Evolutionary conservation across 2,329 filamentous ascomycete species (phyloP).

Genomic region (Pestalotiopsis sp.): DNA sequence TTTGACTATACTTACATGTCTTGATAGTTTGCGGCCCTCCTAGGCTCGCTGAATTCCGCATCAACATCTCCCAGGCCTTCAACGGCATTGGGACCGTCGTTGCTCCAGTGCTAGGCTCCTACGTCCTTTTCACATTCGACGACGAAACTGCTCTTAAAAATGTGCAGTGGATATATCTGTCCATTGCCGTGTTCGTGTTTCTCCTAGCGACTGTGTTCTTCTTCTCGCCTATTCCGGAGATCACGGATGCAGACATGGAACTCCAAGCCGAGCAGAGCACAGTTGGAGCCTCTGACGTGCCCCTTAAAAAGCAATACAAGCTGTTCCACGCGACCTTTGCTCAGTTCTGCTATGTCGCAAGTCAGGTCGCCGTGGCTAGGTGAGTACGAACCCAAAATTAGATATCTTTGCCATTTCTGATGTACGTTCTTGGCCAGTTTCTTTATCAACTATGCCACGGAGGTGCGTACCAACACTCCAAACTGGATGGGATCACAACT

Average conservation of each 20-base stretch:
- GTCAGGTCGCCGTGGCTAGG: constrained; percentile 53
- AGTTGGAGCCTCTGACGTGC: constrained; percentile 45
- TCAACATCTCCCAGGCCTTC: constrained; percentile 61
- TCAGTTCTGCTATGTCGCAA: constrained; percentile 66
- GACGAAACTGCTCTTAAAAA: constrained; percentile 52
- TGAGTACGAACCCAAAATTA: constrained; percentile 49
- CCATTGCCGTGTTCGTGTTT: constrained; percentile 62
- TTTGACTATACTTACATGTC: too few species aligned
- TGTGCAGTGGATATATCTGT: constrained; percentile 67
- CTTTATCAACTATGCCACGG: background rate
- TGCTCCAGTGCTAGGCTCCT: constrained; percentile 59
- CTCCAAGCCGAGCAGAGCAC: constrained; percentile 45
- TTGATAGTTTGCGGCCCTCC: constrained; percentile 46
- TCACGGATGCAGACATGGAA: constrained; percentile 65
- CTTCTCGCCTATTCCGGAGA: constrained; percentile 50
- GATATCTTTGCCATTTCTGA: constrained; percentile 42
- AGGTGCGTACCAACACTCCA: background rate
- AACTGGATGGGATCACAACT: constrained; percentile 42
- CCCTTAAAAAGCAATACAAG: constrained; percentile 59
- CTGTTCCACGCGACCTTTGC: constrained; percentile 62
- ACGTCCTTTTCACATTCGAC: constrained; percentile 62
- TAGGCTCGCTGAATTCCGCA: constrained; percentile 57
- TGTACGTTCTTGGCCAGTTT: constrained; percentile 15
- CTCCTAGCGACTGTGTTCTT: constrained; percentile 60
- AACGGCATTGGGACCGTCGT: constrained; percentile 61